Percentiles rank a stretch among this genome's conserved stretches.
Evolutionary conservation across 257 asterid species (phyloP).

Genomic region (Oldenlandia corymbosa): DNA sequence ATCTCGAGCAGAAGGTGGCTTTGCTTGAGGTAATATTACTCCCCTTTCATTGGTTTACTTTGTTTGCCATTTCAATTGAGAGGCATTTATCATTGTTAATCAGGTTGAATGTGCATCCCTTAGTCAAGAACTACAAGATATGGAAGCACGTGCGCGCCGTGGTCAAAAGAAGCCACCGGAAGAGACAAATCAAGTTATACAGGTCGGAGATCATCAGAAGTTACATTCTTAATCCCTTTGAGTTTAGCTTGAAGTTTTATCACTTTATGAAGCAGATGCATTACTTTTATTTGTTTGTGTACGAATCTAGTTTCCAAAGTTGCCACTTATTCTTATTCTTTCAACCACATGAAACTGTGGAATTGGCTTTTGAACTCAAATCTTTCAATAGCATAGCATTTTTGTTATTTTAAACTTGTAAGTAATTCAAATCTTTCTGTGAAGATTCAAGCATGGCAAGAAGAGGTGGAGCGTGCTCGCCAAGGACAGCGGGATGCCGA

Average conservation of each 20-base stretch:
- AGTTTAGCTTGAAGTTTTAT: no score
- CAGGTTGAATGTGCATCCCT: conserved; percentile 93
- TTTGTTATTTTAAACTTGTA: conserved; percentile 2
- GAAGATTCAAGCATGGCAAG: conserved; percentile 98
- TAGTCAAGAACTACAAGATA: conserved; percentile 94
- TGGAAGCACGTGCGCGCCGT: conserved; percentile 93
- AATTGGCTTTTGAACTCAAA: neutral
- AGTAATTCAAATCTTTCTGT: conserved; percentile 28
- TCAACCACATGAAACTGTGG: neutral
- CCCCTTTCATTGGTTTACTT: neutral
- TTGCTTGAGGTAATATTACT: conserved; percentile 75
- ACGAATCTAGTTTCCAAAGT: neutral
- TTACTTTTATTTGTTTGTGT: neutral
- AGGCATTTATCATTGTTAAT: conserved; percentile 12
- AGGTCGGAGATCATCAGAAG: conserved; percentile 41
- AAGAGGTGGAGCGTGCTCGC: conserved; percentile 99
- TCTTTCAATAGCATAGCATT: no score
- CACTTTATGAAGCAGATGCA: neutral
- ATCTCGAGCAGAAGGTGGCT: conserved; percentile 96
- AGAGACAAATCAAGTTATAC: conserved; percentile 87
- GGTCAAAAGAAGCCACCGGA: conserved; percentile 86
- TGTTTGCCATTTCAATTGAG: neutral
- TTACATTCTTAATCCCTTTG: no score
- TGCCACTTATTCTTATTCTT: neutral
- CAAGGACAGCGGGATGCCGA: conserved; percentile 97